Conservation (phyloP, 2,329 filamentous ascomycete genomes). For the Cytospora piceae region DNA sequence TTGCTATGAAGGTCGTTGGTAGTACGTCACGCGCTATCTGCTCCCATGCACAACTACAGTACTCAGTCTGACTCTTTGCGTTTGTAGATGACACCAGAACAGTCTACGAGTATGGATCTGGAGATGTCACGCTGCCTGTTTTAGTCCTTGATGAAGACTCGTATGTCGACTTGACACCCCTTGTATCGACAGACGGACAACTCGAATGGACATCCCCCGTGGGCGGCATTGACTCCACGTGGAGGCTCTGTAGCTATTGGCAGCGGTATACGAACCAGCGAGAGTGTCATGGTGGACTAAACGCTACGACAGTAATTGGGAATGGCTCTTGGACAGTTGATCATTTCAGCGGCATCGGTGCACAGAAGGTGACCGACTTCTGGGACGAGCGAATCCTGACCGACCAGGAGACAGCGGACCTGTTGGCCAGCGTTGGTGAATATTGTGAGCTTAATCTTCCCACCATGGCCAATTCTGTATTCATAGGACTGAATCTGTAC, state of each 20-base stretch:
- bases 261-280: slow-evolving; percentile 11
- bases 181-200: slow-evolving; percentile 16
- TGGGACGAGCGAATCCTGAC: slow-evolving; percentile 39
- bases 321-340: slow-evolving; percentile 36
- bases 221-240: slow-evolving; percentile 8
- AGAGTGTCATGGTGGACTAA: slow-evolving; percentile 17
- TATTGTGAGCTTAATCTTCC: neutral
- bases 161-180: slow-evolving; percentile 21
- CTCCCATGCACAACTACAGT: neutral
- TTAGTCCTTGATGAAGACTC: slow-evolving; percentile 19
- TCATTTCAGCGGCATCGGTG: slow-evolving; percentile 44
- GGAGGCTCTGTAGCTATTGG: slow-evolving; percentile 25
- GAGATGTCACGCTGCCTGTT: neutral
- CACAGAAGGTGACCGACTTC: slow-evolving; percentile 41
- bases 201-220: slow-evolving; percentile 7
- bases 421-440: slow-evolving; percentile 11
- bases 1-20: slow-evolving; percentile 14
- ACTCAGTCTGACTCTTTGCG: neutral
- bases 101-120: neutral
- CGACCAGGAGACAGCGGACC: slow-evolving; percentile 6
- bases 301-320: slow-evolving; percentile 14
- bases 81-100: slow-evolving; percentile 1
- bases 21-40: neutral
- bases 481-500: neutral
- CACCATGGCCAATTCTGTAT: no score